These are phyloP conservation scores for Salisapilia sapeloensis DNA, from an alignment of 352 stramenopile species.

Conservation along the genomic window DNA sequence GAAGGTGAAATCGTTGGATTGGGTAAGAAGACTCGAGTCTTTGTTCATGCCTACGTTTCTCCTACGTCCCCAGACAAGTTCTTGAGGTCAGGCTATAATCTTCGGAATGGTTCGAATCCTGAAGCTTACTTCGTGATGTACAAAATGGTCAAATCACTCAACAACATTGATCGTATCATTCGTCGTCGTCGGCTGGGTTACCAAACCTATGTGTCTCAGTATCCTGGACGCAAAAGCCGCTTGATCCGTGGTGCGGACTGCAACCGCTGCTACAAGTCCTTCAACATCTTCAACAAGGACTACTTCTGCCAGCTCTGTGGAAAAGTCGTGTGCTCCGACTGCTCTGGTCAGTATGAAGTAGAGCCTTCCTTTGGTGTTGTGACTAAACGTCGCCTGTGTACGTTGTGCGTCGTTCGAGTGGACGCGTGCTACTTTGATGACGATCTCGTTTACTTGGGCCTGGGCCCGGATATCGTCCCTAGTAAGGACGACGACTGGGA, in stretches of 20 bases:
- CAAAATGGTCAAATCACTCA: conserved; percentile 22
- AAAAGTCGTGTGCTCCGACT: conserved; percentile 36
- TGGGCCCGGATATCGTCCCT: conserved; percentile 1
- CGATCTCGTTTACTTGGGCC: conserved; percentile 8
- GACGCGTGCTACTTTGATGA: conserved; percentile 24
- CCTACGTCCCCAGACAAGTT: conserved; percentile 3
- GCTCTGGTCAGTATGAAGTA: conserved; percentile 50
- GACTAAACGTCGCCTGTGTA: conserved; percentile 42
- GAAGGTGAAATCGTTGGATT: conserved; percentile 24
- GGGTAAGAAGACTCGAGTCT: conserved; percentile 29
- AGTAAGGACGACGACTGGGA: neutral
- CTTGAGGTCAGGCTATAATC: neutral
- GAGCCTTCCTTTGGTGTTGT: conserved; percentile 24
- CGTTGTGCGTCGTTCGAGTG: conserved; percentile 30
- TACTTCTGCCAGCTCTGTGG: conserved; percentile 52
- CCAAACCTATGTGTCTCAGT: conserved; percentile 24
- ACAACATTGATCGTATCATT: conserved; percentile 33
- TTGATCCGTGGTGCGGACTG: conserved; percentile 12
- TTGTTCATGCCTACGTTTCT: conserved; percentile 38
- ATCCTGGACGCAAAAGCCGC: conserved; percentile 6
- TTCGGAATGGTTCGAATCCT: conserved; percentile 4
- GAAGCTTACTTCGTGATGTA: conserved; percentile 34
- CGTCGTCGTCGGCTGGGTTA: conserved; percentile 33
- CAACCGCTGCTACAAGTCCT: conserved; percentile 24
- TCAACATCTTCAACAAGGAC: conserved; percentile 30